Conservation (phyloP, 78 protist species). For the Bigelowiella natans region DNA sequence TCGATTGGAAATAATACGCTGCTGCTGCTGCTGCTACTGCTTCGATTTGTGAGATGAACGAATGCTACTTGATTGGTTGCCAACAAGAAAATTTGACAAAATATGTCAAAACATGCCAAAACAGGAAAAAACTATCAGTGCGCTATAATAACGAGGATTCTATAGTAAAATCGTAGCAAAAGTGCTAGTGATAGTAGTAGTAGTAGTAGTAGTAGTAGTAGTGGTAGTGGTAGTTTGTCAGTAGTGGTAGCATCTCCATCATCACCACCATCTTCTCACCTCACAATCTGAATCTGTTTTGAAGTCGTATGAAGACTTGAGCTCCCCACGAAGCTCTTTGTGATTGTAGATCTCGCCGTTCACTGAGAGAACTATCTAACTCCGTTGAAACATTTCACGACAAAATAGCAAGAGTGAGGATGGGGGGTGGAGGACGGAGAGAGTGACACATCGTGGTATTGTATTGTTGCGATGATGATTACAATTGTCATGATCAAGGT, state of each 20-base stretch:
- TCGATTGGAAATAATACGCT: no score
- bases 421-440: neutral
- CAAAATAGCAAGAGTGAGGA: neutral
- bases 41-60: no score
- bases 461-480: neutral
- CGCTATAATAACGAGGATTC: constrained; percentile 7
- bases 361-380: neutral
- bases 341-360: constrained; percentile 36
- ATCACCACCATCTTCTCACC: no score
- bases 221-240: neutral
- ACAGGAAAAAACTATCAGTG: no score
- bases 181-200: neutral
- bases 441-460: neutral
- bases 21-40: no score
- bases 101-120: no score
- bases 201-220: neutral
- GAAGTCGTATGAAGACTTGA: neutral
- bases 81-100: no score
- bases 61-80: no score
- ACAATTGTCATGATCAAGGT: neutral
- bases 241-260: no score
- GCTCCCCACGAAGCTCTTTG: neutral
- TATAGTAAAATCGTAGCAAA: neutral
- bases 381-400: neutral
- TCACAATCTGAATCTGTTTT: constrained; percentile 21